phyloP scores from a whole-genome alignment of 2,329 filamentous ascomycete species.

The Fusarium mexicanum region DNA sequence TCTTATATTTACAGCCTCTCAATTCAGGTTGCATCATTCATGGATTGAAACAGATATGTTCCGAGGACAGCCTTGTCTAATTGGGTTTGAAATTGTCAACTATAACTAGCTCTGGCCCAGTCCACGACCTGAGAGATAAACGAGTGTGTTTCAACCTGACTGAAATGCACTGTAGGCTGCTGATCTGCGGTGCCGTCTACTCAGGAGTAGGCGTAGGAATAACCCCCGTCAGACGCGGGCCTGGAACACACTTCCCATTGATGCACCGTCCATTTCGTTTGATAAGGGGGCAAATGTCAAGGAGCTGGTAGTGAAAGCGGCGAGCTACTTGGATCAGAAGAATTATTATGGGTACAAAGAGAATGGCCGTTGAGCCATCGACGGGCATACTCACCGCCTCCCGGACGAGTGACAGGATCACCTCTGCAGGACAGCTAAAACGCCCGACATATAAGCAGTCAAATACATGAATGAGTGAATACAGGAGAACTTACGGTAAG shows the following conservation, averaged over 20 bases:
- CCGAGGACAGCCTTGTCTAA: accelerated
- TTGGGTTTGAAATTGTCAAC: background rate
- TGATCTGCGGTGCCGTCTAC: background rate
- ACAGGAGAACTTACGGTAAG: background rate
- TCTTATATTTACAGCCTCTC: accelerated
- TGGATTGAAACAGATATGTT: background rate
- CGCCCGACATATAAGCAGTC: background rate
- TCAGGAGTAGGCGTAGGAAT: background rate
- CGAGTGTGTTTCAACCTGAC: background rate
- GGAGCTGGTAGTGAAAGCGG: background rate
- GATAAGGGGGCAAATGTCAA: background rate
- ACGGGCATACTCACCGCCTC: background rate
- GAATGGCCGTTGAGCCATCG: background rate
- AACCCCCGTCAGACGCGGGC: background rate
- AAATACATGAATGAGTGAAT: accelerated
- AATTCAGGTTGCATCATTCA: no score
- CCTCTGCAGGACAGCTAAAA: background rate
- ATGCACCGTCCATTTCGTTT: background rate
- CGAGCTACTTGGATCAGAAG: background rate
- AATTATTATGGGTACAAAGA: background rate
- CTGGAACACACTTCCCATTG: background rate
- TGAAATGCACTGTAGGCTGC: background rate
- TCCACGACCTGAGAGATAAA: no score
- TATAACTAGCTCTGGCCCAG: background rate
- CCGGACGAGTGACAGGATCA: background rate